Percentiles rank a stretch among this genome's conserved stretches.
phyloP scores from a whole-genome alignment of 108 stramenopile genomes.

The Nannochloropsis oceanica region DNA sequence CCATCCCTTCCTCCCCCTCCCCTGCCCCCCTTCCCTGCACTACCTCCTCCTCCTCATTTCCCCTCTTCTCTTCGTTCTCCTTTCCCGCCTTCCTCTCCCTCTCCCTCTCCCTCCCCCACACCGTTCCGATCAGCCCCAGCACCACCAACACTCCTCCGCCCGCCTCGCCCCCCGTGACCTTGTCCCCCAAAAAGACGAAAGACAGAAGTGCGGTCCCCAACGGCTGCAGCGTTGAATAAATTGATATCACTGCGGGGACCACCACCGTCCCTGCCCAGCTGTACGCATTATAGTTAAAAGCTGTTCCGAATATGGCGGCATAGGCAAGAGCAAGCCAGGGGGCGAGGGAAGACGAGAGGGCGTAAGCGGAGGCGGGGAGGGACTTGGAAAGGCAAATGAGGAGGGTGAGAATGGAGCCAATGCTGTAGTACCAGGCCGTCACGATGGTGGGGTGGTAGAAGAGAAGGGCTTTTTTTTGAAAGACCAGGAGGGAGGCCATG shows the following conservation, averaged over 20 bases:
- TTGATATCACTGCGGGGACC: conserved; percentile 11
- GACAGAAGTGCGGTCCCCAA: conserved; percentile 23
- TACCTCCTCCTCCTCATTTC: background rate
- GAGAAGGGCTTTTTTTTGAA: conserved; percentile 26
- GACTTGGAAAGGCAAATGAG: background rate
- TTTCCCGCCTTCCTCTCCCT: background rate
- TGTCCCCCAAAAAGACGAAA: conserved; percentile 9
- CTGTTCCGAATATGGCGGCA: conserved; percentile 20
- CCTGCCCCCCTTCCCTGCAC: too few relatives aligned
- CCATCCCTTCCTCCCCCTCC: background rate
- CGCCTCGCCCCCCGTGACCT: conserved; percentile 6
- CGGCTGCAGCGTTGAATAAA: conserved; percentile 32
- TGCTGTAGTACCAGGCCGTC: conserved; percentile 33
- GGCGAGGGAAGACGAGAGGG: background rate
- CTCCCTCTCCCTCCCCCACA: background rate
- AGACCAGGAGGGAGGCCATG: conserved; percentile 33
- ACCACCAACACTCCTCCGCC: conserved; percentile 16
- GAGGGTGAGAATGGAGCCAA: conserved; percentile 26
- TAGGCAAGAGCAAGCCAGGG: conserved; percentile 37
- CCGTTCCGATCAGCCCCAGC: background rate
- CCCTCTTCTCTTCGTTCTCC: background rate
- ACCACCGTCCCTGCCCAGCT: conserved; percentile 33
- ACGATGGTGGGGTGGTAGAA: conserved; percentile 17
- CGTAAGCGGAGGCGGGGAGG: background rate
- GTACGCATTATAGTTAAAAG: conserved; percentile 33